Percentiles rank a stretch among this genome's conserved stretches.
phyloP scores from a whole-genome alignment of 1,284 basidiomycete species.

The Mycena citricolor region DNA sequence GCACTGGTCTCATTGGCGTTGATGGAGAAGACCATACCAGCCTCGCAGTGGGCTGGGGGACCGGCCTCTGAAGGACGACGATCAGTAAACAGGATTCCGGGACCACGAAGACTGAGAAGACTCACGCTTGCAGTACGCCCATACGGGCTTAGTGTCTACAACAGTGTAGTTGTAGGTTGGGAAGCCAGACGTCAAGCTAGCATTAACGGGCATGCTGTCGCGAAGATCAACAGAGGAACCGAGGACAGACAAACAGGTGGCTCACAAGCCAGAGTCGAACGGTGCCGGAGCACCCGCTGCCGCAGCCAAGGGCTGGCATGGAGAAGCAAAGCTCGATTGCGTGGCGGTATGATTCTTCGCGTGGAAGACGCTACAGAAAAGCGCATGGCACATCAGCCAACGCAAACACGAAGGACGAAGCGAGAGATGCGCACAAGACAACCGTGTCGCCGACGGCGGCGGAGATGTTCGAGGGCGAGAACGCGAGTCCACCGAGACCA shows the following conservation, averaged over 20 bases:
- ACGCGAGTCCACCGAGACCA: conserved; percentile 43
- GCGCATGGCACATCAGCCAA: neutral
- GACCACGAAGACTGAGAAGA: conserved; percentile 15
- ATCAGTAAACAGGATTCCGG: conserved; percentile 5
- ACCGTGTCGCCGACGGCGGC: conserved; percentile 41
- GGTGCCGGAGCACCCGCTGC: conserved; percentile 50
- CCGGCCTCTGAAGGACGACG: conserved; percentile 31
- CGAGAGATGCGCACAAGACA: conserved; percentile 50
- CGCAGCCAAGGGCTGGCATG: conserved; percentile 48
- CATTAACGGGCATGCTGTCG: conserved; percentile 37
- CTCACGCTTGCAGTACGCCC: conserved; percentile 51
- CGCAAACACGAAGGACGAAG: conserved; percentile 53
- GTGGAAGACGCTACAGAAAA: conserved; percentile 31
- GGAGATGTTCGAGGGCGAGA: conserved; percentile 54
- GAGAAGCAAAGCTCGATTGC: conserved; percentile 55
- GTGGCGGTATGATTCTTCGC: conserved; percentile 53
- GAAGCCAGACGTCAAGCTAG: conserved; percentile 38
- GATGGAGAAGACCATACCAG: conserved; percentile 66
- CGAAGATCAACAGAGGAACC: too few species aligned
- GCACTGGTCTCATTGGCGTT: conserved; percentile 55
- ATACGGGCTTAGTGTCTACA: conserved; percentile 43
- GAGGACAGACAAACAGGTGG: too few species aligned
- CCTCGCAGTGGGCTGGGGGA: conserved; percentile 52
- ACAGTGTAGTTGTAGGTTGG: conserved; percentile 40
- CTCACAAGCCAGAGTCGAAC: conserved; percentile 60